phyloP scores from a whole-genome alignment of 2,329 filamentous ascomycete genomes.

The Tolypocladium pustulatum region DNA sequence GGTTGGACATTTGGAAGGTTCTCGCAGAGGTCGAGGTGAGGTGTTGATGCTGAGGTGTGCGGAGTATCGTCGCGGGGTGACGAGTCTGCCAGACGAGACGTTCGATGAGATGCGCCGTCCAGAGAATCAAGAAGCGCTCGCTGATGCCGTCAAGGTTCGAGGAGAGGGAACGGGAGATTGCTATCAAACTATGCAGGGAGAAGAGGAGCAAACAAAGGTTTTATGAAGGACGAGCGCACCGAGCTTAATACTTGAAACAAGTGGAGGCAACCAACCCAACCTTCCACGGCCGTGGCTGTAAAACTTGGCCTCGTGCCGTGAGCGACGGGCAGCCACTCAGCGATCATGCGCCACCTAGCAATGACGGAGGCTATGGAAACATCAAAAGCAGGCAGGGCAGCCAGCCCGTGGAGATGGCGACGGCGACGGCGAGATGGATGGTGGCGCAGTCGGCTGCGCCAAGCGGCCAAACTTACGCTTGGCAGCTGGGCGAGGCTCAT shows the following conservation, averaged over 20 bases:
- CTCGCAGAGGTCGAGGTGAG: neutral
- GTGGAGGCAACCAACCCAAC: neutral
- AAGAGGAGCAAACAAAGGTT: neutral
- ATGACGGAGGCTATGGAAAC: neutral
- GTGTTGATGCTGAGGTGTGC: neutral
- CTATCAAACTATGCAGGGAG: neutral
- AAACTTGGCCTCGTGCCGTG: neutral
- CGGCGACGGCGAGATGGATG: neutral
- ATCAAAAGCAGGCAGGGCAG: neutral
- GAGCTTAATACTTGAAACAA: neutral
- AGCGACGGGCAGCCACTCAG: neutral
- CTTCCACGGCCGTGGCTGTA: neutral
- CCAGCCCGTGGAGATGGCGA: neutral
- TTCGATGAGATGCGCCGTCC: neutral
- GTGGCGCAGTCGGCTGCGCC: neutral
- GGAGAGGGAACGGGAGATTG: neutral
- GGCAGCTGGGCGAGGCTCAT: neutral
- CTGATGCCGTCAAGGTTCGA: neutral
- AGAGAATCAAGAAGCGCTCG: neutral
- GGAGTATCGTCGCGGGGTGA: neutral
- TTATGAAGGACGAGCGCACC: neutral
- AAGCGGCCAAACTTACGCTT: neutral
- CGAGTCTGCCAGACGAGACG: neutral
- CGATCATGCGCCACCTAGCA: neutral
- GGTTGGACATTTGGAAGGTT: constrained; percentile 21